Evolutionary conservation across 1,284 basidiomycete species (phyloP), one percentile per base, ranked within the genome.

Genomic region (Schizophyllum commune): DNA sequence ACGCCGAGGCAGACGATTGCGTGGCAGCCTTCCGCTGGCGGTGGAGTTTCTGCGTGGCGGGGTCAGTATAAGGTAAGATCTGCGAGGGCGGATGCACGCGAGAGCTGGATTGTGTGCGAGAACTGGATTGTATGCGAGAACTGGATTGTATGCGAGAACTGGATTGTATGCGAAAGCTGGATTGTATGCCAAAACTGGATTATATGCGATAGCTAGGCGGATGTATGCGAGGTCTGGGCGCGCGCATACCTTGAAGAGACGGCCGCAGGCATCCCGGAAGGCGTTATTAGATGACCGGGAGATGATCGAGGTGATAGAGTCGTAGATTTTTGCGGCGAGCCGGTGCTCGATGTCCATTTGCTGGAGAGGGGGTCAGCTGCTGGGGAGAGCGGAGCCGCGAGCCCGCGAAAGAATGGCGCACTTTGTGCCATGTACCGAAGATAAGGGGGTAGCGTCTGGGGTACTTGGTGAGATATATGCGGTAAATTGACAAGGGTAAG

Each of bases 381-480:
- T 54, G 11, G 6, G 11, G n/a, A 57, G 47, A n/a, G n/a, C n/a
- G n/a, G n/a, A n/a, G n/a, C n/a, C n/a, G n/a, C n/a, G 33, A 67
- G 62, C 63, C 62, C 55, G 54, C 63, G 52, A 47, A 27, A 68
- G 68, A 60, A 51, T 13, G 58, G 52, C 15, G n/a, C 71, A 87
- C 88, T 75, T 81, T 77, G 67, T 78, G 77, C 82, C 83, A 84
- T 32, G 76, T 70, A 2, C 89, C 89, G 70, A 91, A 91, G 61
- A 90, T 81, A 22, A 89, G 74, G 17, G 89, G 89, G 72, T 90
- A 90, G 2, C 84, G 82, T 66, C 89, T 91, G 65, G 7, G 65
- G 32, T 56, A 64, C 34, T 6, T 7, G 34, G 13, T 39, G 13
- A 7, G 34, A 60, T 52, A 34, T 60, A 56, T 39, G 6, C 55